Conservation (phyloP, 306 rosid species). For the Psophocarpus tetragonolobus region DNA sequence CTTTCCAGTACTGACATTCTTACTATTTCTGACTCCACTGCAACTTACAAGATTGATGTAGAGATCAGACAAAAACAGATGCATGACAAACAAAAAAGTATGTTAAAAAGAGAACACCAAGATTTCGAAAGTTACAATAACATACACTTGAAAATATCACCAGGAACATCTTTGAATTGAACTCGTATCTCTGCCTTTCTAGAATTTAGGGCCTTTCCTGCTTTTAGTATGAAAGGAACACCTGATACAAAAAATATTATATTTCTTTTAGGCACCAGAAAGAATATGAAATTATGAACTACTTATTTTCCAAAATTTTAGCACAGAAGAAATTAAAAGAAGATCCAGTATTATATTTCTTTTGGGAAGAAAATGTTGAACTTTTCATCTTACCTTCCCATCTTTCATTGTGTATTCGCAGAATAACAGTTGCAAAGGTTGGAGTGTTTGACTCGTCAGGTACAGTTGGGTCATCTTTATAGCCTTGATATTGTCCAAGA, state of each 20-base stretch:
- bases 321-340: background rate
- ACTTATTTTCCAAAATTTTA: constrained; percentile 1
- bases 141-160: constrained; percentile 90
- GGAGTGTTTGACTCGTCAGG: constrained; percentile 87
- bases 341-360: background rate
- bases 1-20: background rate
- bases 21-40: background rate
- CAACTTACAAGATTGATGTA: constrained; percentile 11
- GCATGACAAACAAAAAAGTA: constrained; percentile 1
- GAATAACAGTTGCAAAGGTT: constrained; percentile 79
- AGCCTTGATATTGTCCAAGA: constrained; percentile 93
- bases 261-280: background rate
- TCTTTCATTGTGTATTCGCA: constrained; percentile 86
- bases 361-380: background rate
- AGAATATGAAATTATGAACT: background rate
- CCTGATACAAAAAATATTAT: constrained; percentile 43
- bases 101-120: constrained; percentile 19
- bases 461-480: constrained; percentile 85
- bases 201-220: constrained; percentile 85
- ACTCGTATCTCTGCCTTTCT: constrained; percentile 88
- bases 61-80: background rate
- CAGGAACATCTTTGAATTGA: constrained; percentile 90
- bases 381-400: constrained; percentile 68
- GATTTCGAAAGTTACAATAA: constrained; percentile 10
- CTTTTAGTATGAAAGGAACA: constrained; percentile 85